phyloP scores from a whole-genome alignment of 805 yeast species.

The Kazachstania martiniae region DNA sequence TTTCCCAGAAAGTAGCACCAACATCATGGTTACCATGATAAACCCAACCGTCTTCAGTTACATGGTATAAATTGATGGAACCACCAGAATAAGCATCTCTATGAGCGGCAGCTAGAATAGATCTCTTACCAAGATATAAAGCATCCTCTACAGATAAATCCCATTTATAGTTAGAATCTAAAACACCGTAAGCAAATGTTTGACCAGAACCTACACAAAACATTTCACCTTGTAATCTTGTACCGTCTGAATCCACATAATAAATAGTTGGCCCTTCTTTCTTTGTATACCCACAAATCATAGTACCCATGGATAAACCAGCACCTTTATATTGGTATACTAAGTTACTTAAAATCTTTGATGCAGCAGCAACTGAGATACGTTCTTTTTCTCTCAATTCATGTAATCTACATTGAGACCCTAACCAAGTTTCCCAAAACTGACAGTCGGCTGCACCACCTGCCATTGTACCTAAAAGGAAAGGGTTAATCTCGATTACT shows the following conservation, averaged over 20 bases:
- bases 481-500: conserved; percentile 93
- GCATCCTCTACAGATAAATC: conserved; percentile 91
- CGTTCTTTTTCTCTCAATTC: conserved; percentile 92
- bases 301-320: conserved; percentile 99
- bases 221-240: conserved; percentile 85
- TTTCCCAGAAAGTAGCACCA: conserved; percentile 83
- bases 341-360: conserved; percentile 82
- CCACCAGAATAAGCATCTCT: conserved; percentile 99
- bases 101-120: conserved; percentile 94
- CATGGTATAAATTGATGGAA: conserved; percentile 84
- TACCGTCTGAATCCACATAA: conserved; percentile 95
- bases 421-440: conserved; percentile 98
- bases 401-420: conserved; percentile 89
- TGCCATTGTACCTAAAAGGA: conserved; percentile 94
- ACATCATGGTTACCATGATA: conserved; percentile 94
- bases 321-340: conserved; percentile 92
- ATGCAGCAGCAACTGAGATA: conserved; percentile 92
- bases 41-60: conserved; percentile 88
- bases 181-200: conserved; percentile 97
- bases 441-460: conserved; percentile 99
- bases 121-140: conserved; percentile 83
- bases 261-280: conserved; percentile 92
- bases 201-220: conserved; percentile 99
- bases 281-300: conserved; percentile 94
- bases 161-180: conserved; percentile 88